Evolutionary conservation across 2,329 filamentous ascomycete species (phyloP), one percentile per base, ranked within the genome.

Genomic region (Botryotinia globosa): DNA sequence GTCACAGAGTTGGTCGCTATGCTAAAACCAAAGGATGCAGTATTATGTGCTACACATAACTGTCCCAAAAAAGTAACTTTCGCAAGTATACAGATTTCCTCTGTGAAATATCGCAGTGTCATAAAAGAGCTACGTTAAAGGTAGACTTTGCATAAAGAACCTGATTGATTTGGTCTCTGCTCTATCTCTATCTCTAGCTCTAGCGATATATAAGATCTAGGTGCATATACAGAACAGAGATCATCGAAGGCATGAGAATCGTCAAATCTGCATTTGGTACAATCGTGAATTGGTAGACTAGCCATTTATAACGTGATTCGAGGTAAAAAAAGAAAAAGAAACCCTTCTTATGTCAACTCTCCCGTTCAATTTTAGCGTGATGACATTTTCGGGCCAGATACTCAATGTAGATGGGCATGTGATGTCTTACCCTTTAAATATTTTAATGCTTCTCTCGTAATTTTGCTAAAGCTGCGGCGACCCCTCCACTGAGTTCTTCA

Each of bases 391-490:
- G 2, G 25, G 32, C 20, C 25, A 66, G 64, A 39, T 54, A 6
- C 14, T 22, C 34, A 39, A 7, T 18, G 32, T 29, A 39, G 45
- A 39, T 39, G 16, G 20, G 4, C 16, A 54, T 22, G 14, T 42
- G 39, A 48, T 48, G 32, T 42, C 25, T 39, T 22, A 4, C 8
- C 25, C 5, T 42, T 29, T 22, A 66, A 51, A 42, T 18, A 12
- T 45, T 42, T 73, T 25, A 73, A 25, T 39, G 29, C 18, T 73
- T 56, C 42, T 73, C 72, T 37, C 78, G 74, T 37, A 91, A 80
- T 75, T 83, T 89, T 12, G 88, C 88, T 74, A 91, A 78, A 25
- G 89, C 89, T 45, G 87, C 88, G 63, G 89, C 88, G 64, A 91
- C 82, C 3, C 89, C 88, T 63, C 85, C 87, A 74, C 85, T 85